Percentiles rank a stretch among this genome's conserved stretches.
Conservation (phyloP, 192 early-diverging fungal species). For the Backusella parvicylindrica region DNA sequence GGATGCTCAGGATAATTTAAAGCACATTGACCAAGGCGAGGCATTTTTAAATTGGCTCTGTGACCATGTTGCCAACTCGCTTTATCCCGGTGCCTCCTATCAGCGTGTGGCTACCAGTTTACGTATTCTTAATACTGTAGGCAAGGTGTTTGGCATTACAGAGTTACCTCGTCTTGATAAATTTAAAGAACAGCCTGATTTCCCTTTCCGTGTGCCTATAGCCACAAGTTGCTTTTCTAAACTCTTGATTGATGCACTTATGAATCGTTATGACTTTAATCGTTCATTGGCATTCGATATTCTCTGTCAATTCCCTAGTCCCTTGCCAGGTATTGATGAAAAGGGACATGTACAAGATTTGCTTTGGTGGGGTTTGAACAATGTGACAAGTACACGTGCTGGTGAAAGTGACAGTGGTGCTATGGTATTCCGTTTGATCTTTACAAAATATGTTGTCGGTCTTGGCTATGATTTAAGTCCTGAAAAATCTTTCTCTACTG, state of each 20-base stretch:
- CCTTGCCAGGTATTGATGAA: conserved; percentile 52
- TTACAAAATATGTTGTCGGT: conserved; percentile 69
- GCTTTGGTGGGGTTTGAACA: conserved; percentile 56
- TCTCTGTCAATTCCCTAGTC: conserved; percentile 63
- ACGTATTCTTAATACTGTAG: conserved; percentile 45
- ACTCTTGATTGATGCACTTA: conserved; percentile 57
- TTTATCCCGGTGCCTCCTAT: conserved; percentile 77
- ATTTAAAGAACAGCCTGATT: conserved; percentile 35
- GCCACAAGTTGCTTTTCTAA: conserved; percentile 43
- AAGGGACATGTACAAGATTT: conserved; percentile 46
- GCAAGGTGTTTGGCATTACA: conserved; percentile 51
- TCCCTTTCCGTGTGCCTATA: conserved; percentile 55
- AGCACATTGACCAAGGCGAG: conserved; percentile 43
- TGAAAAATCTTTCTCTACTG: background rate
- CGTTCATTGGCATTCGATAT: conserved; percentile 68
- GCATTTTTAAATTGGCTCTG: conserved; percentile 61
- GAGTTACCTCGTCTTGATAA: conserved; percentile 45
- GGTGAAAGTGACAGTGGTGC: conserved; percentile 83
- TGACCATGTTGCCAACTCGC: conserved; percentile 48
- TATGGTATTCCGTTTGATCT: conserved; percentile 73
- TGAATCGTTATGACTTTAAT: conserved; percentile 75
- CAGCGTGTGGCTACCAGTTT: conserved; percentile 64
- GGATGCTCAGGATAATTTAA: conserved; percentile 24
- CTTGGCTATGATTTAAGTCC: conserved; percentile 40
- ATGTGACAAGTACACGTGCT: conserved; percentile 65